Base-by-base conservation (phyloP, 108 stramenopile genomes). In the Cyclotella kingstonii region DNA sequence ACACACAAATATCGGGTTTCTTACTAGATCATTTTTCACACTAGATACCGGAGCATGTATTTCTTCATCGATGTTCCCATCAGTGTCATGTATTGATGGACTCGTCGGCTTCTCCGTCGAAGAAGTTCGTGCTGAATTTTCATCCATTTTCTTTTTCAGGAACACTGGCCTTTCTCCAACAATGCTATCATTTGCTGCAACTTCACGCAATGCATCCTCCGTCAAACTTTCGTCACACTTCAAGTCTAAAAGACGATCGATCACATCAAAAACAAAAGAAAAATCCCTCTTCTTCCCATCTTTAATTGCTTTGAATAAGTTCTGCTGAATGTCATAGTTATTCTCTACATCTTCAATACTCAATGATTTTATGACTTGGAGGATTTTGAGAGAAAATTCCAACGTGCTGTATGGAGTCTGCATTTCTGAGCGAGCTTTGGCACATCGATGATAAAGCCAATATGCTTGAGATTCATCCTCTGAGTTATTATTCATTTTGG, bases 191-290 rank as follows among this genome's bases (percentile, higher is more conserved):
- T 26, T 27, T 23, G n/a, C 52, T 18, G 44, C 64, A 22, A 42
- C 23, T 2, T 41, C 33, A 39, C 44, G 34, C 4, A 66, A 38
- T 7, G 43, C 26, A 36, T 40, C 55, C 35, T 54, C 66, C 21
- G 66, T 33, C 30, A 66, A 56, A 0, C 54, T 27, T 10, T 17
- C 54, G 14, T 66, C 66, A n/a, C 48, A 33, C 6, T 44, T 34
- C 17, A 55, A 36, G 4, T 56, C 55, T 12, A 36, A 6, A n/a
- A n/a, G 45, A 25, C 64, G 52, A 22, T 54, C 64, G 18, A 35
- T 36, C 2, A 66, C 21, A 3, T 40, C 64, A 55, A 34, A 44
- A 14, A 46, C 31, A 31, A 66, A 55, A 7, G 31, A 7, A 12
- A 62, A 26, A 35, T 62, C 60, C 30, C 60, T 43, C 23, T 33